phyloP scores from a whole-genome alignment of 371 early-diverging fungal species.

The Enteropsectra breve region DNA sequence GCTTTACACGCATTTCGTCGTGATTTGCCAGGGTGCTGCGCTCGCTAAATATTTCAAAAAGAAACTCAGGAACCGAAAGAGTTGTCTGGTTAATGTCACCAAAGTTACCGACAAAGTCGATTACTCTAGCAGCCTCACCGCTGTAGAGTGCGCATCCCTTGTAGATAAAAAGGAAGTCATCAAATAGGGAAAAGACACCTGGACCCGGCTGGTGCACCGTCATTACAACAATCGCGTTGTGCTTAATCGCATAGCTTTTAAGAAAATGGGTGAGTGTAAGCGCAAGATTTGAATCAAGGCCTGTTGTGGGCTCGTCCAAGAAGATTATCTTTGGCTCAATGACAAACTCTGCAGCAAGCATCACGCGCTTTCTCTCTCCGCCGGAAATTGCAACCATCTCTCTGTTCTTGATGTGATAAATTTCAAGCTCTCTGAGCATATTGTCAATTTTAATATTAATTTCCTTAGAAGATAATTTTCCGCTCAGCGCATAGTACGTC shows the following conservation, averaged over 20 bases:
- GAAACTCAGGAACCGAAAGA: too few species aligned
- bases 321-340: conserved; percentile 34
- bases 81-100: too few species aligned
- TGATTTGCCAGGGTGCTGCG: too few species aligned
- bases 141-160: conserved; percentile 54
- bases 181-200: conserved; percentile 60
- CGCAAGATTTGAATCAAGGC: conserved; percentile 49
- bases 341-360: conserved; percentile 36
- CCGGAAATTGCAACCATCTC: conserved; percentile 33
- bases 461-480: too few species aligned
- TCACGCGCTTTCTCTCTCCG: conserved; percentile 52
- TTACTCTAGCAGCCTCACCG: too few species aligned
- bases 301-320: conserved; percentile 52
- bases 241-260: conserved; percentile 22
- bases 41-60: too few species aligned
- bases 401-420: conserved; percentile 9
- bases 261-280: conserved; percentile 14
- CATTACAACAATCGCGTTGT: conserved; percentile 31
- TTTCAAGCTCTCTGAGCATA: conserved; percentile 18
- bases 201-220: conserved; percentile 55
- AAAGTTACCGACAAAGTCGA: too few species aligned
- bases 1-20: too few species aligned
- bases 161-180: conserved; percentile 62
- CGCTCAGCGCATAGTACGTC: too few species aligned
- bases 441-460: conserved; percentile 3